Evolutionary conservation across 176 grass and related monocot genomes (phyloP), one percentile per base, ranked within the genome.

Genomic region (Typha latifolia): DNA sequence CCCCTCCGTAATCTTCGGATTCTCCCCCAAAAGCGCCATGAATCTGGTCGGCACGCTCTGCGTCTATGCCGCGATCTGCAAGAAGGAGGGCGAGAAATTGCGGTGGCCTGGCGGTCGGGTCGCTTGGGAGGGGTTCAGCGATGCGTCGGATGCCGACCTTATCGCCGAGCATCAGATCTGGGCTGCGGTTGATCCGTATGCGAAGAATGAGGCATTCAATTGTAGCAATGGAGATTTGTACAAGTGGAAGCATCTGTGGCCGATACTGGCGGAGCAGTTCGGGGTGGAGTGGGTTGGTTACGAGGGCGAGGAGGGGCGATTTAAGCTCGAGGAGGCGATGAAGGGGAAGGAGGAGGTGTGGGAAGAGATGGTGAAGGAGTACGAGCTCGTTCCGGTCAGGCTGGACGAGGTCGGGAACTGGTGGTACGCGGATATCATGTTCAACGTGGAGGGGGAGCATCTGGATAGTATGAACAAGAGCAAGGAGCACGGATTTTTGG

Each of bases 401-500:
- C 75, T 95, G 14, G 68, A 84, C 10, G 66, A 95, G 78, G 49
- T 95, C 20, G 77, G 83, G 10, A 95, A 69, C 61, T 95, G 90
- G 90, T 86, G 83, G 86, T 84, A 66, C 16, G 81, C 72, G 0
- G 91, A 95, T 61, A 55, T 68, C 2, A 0, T 78, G 0, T 51
- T 87, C 0, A 61, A 59, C 0, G 12, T 64, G 0, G 75, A 90
- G n/a, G 27, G 14, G 2, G 72, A 82, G 72, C 53, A 80, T 47
- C 65, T 95, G 37, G 86, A 90, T 23, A 77, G 66, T 73, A 95
- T 95, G 91, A 95, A 95, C 71, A 95, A 95, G 63, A 95, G 91
- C 78, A 95, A 95, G 86, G 91, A 95, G 65, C 91, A 95, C 13
- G 91, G 91, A 0, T 95, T 95, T 82, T 77, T 95, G 3, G 91